Base-by-base conservation (phyloP, 2,329 filamentous ascomycete species). In the Metarhizium rileyi region DNA sequence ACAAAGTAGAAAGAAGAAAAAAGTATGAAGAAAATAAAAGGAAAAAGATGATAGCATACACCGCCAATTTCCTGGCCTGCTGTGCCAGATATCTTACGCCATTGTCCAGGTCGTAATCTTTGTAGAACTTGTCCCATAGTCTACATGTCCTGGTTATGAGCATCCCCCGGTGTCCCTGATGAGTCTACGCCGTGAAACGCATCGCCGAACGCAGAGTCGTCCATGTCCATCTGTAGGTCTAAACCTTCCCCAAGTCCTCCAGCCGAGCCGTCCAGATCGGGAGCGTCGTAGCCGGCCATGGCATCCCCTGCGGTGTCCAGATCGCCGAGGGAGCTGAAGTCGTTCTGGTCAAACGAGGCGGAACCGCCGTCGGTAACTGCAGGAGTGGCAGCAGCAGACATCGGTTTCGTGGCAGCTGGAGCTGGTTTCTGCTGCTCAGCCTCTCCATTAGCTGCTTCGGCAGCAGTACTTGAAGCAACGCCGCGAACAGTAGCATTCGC, bases 161-260 rank as follows among this genome's bases (percentile, higher is more conserved):
- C 61, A 18, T 66, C 63, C 18, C 59, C 64, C 2, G 67, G 67
- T 26, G 69, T 72, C 47, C 59, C 64, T 9, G 62, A 62, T 40
- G 61, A 58, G 20, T 72, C 75, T 12, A 81, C 76, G 4, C 77
- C 80, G 58, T 90, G 86, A 66, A 91, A 88, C 1, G 87, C 87
- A 58, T 93, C 86, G 3, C 86, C 87, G 69, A 93, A 93, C 1
- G 86, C 87, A 33, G 84, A 88, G 60, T 90, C 85, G 44, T 88
- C 85, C 71, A 89, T 77, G 54, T 84, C 84, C 70, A 83, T 77
- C 57, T 77, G 74, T 47, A 83, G 64, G 61, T 78, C 76, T n/a
- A 78, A 64, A 8, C 76, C 79, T 40, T 80, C 77, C 22, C 71
- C 77, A 4, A 78, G 65, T 27, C 72, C 74, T 4, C 69, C 72